Evolutionary conservation across 2,329 filamentous ascomycete species (phyloP).

Genomic region (Penicillium sp.): DNA sequence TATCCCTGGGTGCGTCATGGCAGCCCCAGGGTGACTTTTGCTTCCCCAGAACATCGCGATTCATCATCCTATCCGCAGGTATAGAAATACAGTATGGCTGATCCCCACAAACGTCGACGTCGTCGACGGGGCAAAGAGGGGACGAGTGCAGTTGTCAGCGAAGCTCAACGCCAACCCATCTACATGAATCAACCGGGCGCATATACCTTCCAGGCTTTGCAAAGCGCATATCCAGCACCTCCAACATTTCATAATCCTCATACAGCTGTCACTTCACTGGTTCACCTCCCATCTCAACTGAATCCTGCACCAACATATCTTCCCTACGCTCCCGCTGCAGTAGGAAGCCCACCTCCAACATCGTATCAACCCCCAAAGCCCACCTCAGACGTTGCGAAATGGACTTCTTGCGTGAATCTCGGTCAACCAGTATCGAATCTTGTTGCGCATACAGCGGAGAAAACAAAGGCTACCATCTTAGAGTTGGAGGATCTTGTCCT

Average conservation of each 20-base stretch:
- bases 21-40: not conserved
- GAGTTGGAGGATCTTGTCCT: slow-evolving; percentile 39
- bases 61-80: too few relatives aligned
- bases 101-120: not conserved
- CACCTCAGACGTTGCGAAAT: slow-evolving; percentile 11
- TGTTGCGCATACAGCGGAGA: slow-evolving; percentile 22
- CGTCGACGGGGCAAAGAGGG: not conserved
- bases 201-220: slow-evolving; percentile 10
- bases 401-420: slow-evolving; percentile 12
- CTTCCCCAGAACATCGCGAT: not conserved
- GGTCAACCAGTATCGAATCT: slow-evolving; percentile 18
- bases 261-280: slow-evolving; percentile 1
- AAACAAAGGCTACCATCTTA: slow-evolving; percentile 22
- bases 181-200: slow-evolving; percentile 1
- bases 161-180: not conserved
- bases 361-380: not conserved
- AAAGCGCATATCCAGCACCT: not conserved
- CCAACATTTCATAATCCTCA: not conserved
- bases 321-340: not conserved
- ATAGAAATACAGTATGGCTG: not conserved
- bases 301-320: not conserved
- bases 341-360: not conserved
- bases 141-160: not conserved
- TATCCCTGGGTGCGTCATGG: not conserved
- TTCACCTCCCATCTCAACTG: slow-evolving; percentile 3